phyloP scores from a whole-genome alignment of 1,284 basidiomycete species.

The Irpex lacteus region DNA sequence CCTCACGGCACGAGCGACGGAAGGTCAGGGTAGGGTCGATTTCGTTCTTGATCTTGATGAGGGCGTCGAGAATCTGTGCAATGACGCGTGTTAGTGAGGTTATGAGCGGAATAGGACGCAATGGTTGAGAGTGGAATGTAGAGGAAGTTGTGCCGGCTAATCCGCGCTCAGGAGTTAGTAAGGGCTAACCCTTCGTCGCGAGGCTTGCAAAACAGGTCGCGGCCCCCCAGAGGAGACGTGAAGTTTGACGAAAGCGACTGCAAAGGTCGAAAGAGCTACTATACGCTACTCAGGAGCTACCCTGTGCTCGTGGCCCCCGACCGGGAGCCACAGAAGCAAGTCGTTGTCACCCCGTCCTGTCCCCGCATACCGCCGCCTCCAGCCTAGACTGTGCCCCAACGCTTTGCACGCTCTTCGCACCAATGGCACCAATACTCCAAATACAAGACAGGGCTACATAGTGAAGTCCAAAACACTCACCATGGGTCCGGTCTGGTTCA shows the following conservation, averaged over 20 bases:
- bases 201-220: neutral
- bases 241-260: too few relatives aligned
- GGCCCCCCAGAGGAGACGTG: too few relatives aligned
- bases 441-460: too few relatives aligned
- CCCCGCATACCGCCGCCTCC: neutral
- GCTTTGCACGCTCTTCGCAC: neutral
- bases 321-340: neutral
- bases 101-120: neutral
- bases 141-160: neutral
- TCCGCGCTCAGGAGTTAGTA: neutral
- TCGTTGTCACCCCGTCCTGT: neutral
- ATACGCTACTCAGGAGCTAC: too few relatives aligned
- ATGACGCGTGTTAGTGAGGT: neutral
- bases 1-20: slow-evolving; percentile 95
- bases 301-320: too few relatives aligned
- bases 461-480: slow-evolving; percentile 43
- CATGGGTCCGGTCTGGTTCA: slow-evolving; percentile 97
- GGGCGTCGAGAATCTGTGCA: slow-evolving; percentile 76
- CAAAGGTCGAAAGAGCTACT: too few relatives aligned
- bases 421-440: too few relatives aligned
- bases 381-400: neutral
- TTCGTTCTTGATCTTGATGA: slow-evolving; percentile 99
- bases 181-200: neutral
- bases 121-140: neutral
- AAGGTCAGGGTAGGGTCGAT: slow-evolving; percentile 96